phyloP scores from a whole-genome alignment of 1,139 yeast species.

The Sugiyamaella neomexicana region DNA sequence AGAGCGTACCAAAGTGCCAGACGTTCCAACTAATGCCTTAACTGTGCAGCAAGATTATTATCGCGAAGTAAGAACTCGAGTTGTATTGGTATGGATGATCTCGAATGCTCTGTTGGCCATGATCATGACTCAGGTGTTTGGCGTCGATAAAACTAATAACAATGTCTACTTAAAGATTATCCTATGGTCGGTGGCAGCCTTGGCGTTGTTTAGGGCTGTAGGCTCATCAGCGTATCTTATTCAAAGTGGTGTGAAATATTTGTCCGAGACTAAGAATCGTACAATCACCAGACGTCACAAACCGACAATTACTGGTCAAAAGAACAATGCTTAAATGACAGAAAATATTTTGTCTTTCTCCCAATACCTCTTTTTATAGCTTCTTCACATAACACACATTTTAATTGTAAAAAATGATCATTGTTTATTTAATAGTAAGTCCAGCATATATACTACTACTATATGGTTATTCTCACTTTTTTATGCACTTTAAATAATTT shows the following conservation, averaged over 20 bases:
- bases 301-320: conserved; percentile 30
- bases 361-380: background rate
- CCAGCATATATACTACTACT: background rate
- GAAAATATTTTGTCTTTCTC: conserved; percentile 1
- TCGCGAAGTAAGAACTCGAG: conserved; percentile 89
- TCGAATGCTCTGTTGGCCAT: conserved; percentile 75
- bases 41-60: conserved; percentile 84
- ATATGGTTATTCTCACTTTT: background rate
- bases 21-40: conserved; percentile 53
- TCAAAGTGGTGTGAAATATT: conserved; percentile 43
- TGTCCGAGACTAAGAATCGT: conserved; percentile 33
- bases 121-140: conserved; percentile 82
- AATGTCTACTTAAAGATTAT: conserved; percentile 81
- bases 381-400: background rate
- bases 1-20: conserved; percentile 58
- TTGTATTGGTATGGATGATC: conserved; percentile 89
- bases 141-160: conserved; percentile 49
- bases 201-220: conserved; percentile 73
- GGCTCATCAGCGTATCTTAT: conserved; percentile 72
- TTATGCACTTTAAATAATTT: conserved; percentile 29
- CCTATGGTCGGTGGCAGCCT: conserved; percentile 85
- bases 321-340: conserved; percentile 7
- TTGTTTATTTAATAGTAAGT: background rate
- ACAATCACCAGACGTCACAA: conserved; percentile 28
- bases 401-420: conserved; percentile 1